Base-by-base conservation (phyloP, 768 basidiomycete species). In the Boletus coccyginus region DNA sequence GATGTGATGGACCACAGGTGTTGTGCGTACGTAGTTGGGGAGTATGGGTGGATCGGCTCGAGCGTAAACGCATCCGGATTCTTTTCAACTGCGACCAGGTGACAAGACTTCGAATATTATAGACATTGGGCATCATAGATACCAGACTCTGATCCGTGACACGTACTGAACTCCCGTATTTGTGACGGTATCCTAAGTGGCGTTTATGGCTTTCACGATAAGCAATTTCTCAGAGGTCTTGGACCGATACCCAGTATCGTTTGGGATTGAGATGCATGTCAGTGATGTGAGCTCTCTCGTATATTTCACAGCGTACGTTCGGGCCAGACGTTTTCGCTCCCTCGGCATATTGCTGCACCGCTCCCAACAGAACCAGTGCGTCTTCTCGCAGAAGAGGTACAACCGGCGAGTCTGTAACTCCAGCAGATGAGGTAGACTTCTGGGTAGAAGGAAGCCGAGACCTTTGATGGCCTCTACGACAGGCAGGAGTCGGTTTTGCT, bases 341-440 rank as follows among this genome's bases (percentile, higher is more conserved):
- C 21, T 66, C 60, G 0, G 60, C 63, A 50, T 76, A 70, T 16
- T 47, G 41, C 40, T 67, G 60, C 8, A 76, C 63, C 3, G 58
- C 62, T 40, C 56, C 4, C 60, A 65, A 67, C 5, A 68, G 71
- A 17, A 76, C 65, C 8, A 74, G 16, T 35, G 51, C 46, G 40
- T 76, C 75, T 14, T 63, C 44, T 60, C 62, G 11, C 74, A 76
- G 56, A 67, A 76, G 19, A 76, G 38, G 42, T 77, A 76, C 33
- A 77, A 39, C 12, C 76, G 60, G 0, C 73, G 75, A 13, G 75
- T 75, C 10, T 50, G 47, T 31, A 31, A 10, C 16, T 52, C 56
- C 61, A 62, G 69, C 73, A 74, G 73, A 1, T 72, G 72, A 6
- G 75, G 54, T 29, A 75, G 39, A 9, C 5, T 16, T 46, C 2